Evolutionary conservation across 2,329 filamentous ascomycete genomes (phyloP).

Genomic region (Westerdykella ornata): DNA sequence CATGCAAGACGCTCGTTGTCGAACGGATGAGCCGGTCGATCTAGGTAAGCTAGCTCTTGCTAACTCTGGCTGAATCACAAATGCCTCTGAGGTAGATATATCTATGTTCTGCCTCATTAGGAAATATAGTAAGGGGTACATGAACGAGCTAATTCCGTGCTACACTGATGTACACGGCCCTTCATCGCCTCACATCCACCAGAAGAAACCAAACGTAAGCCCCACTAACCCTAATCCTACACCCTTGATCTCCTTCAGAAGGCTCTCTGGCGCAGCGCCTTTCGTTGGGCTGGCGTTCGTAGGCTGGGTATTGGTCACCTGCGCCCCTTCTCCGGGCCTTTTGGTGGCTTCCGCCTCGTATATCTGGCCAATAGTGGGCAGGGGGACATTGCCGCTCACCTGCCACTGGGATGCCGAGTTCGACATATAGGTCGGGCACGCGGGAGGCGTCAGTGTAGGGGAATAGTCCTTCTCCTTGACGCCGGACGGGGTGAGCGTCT

Average conservation of each 20-base stretch:
- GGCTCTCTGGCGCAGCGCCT: conserved; percentile 16
- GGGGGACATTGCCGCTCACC: conserved; percentile 60
- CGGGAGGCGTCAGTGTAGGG: conserved; percentile 53
- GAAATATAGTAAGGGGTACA: too few relatives aligned
- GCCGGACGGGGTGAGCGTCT: conserved; percentile 61
- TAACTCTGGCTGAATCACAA: too few relatives aligned
- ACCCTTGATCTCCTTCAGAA: conserved; percentile 18
- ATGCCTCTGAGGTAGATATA: too few relatives aligned
- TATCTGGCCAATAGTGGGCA: conserved; percentile 59
- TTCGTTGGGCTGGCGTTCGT: conserved; percentile 9
- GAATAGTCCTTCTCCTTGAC: conserved; percentile 61
- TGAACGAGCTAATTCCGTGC: too few relatives aligned
- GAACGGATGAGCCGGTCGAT: too few relatives aligned
- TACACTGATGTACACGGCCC: too few relatives aligned
- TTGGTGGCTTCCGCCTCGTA: conserved; percentile 15
- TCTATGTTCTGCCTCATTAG: too few relatives aligned
- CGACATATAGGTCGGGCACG: conserved; percentile 63
- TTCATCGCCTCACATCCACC: conserved; percentile 17
- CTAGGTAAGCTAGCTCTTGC: too few relatives aligned
- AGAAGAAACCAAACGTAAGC: conserved; percentile 20
- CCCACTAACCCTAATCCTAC: conserved; percentile 14
- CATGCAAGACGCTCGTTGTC: too few relatives aligned
- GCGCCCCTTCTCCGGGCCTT: conserved; percentile 7
- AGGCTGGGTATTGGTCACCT: not conserved
- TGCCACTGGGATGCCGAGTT: conserved; percentile 57